Conservation (phyloP, 371 early-diverging fungal genomes). For the Batkoa obscura region DNA sequence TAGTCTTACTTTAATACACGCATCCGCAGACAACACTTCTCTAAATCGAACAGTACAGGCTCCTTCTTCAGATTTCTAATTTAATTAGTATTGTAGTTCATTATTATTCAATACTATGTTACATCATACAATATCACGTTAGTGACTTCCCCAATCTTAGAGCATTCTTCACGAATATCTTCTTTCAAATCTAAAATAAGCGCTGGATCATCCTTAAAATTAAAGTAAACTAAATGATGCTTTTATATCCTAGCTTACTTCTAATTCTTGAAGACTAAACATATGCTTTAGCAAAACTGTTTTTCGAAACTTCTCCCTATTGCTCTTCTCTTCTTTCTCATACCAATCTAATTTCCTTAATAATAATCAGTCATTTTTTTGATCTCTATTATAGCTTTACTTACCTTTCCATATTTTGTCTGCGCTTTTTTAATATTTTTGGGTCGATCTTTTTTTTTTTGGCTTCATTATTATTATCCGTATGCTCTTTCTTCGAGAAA, state of each 20-base stretch:
- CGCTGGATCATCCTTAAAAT: constrained; percentile 64
- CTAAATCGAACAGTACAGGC: constrained; percentile 75
- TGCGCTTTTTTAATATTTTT: constrained; percentile 40
- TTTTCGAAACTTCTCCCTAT: constrained; percentile 48
- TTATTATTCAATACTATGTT: constrained; percentile 13
- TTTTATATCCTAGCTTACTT: constrained; percentile 21
- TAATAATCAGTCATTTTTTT: no score
- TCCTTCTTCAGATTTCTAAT: constrained; percentile 62
- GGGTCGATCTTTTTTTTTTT: constrained; percentile 23
- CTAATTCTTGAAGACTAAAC: constrained; percentile 77
- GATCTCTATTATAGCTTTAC: neutral
- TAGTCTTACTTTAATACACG: constrained; percentile 48
- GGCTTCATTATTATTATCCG: constrained; percentile 13
- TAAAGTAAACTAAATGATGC: neutral
- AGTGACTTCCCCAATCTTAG: constrained; percentile 81
- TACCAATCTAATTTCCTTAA: constrained; percentile 78
- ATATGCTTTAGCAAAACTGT: constrained; percentile 83
- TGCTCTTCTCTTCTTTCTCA: constrained; percentile 52
- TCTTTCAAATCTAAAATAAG: constrained; percentile 76
- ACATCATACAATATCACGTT: constrained; percentile 73
- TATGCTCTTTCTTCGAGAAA: constrained; percentile 27
- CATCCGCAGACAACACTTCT: constrained; percentile 52
- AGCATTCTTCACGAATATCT: constrained; percentile 84
- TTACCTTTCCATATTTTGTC: constrained; percentile 56
- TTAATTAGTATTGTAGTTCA: neutral